Evolutionary conservation across 1,139 yeast species (phyloP), one percentile per base, ranked within the genome.

Genomic region (Saccharomyces hybrid): DNA sequence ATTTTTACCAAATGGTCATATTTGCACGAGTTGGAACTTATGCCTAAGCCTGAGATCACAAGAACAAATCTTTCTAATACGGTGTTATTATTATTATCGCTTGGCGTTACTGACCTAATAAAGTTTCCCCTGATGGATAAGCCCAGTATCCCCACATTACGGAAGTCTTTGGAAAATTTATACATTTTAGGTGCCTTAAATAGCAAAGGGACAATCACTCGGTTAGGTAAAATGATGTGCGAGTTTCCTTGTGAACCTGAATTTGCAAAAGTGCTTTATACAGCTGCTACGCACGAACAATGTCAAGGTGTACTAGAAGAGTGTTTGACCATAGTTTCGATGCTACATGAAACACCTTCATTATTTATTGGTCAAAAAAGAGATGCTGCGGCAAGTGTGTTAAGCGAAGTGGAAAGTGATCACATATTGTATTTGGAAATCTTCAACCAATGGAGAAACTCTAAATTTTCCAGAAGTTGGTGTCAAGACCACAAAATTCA

Each of bases 231-330:
- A 38, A 81, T 82, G 58, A 88, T 93, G 96, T 88, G 96, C 2
- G 96, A 88, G 63, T 88, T 93, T 61, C 99, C 99, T 0, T 79
- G 91, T 5, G 96, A 88, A 62, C 97, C 97, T 2, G 87, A 87
- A 83, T 78, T 88, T 61, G 85, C 97, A 11, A 88, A 86, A 68
- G 80, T 88, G 1, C 70, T 93, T 28, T 61, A 67, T 49, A 69
- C 91, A 1, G 78, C 84, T 0, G 83, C 95, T 57, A 78, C 79
- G 3, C 76, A 77, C 57, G 78, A 76, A 54, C 76, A 79, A 0
- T 88, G 91, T 54, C 52, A 57, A 34, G 72, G 72, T 9, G 64
- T 60, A 2, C 76, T 82, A 1, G 78, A 78, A 1, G 89, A 87
- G 52, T 81, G 90, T 0, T 63, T 88, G 4, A 80, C 89, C 0